Percentiles rank a stretch among this genome's conserved stretches.
Evolutionary conservation across 495 filamentous ascomycete genomes (phyloP).

Genomic region (Pseudoneurospora amorphoporcata): DNA sequence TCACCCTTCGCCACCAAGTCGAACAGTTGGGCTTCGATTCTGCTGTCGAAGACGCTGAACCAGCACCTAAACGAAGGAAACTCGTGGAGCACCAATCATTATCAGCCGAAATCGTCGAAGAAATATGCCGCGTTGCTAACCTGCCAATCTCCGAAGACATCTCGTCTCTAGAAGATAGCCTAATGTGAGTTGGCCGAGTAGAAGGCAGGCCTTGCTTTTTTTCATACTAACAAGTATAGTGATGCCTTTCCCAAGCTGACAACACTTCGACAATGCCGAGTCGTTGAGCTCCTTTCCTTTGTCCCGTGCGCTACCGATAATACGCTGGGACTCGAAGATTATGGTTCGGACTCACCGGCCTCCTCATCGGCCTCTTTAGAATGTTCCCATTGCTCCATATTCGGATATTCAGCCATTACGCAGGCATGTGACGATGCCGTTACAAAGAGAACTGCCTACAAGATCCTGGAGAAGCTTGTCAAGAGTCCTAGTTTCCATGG

Average conservation of each 20-base stretch:
- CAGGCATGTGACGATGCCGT: background rate
- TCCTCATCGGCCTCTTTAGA: background rate
- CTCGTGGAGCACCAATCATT: constrained; percentile 7
- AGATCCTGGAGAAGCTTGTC: constrained; percentile 46
- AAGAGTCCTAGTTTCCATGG: constrained; percentile 47
- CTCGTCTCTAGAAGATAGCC: constrained; percentile 2
- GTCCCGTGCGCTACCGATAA: constrained; percentile 27
- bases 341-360: background rate
- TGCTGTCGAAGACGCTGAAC: constrained; percentile 9
- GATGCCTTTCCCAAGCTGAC: constrained; percentile 16
- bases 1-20: constrained; percentile 16
- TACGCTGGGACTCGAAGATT: constrained; percentile 11
- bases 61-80: constrained; percentile 25
- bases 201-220: background rate
- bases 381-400: constrained; percentile 14
- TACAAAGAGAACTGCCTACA: constrained; percentile 25
- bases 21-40: constrained; percentile 9
- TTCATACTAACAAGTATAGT: constrained; percentile 10
- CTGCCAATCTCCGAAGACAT: constrained; percentile 3
- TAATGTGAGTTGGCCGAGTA: background rate
- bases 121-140: constrained; percentile 16
- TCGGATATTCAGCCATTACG: background rate
- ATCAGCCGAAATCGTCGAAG: constrained; percentile 7
- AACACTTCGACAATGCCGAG: constrained; percentile 20
- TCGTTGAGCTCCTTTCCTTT: constrained; percentile 25